Conservation (phyloP, 164 flowering plant species). For the Umbilicus rupestris region DNA sequence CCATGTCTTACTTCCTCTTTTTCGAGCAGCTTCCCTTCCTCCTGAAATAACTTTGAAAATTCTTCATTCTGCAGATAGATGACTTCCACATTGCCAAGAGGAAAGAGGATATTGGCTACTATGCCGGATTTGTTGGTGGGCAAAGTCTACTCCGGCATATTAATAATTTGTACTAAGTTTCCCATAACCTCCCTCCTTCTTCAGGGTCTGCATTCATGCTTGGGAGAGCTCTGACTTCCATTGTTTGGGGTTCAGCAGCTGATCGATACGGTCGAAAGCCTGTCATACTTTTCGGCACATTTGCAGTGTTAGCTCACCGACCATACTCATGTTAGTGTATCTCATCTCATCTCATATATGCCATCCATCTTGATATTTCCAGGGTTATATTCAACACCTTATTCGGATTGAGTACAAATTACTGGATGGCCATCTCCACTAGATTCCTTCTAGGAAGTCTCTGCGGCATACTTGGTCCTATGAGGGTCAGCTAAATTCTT, state of each 20-base stretch:
- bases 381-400: conserved; percentile 22
- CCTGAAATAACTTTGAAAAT: background rate
- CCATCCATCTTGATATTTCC: background rate
- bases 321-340: background rate
- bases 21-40: background rate
- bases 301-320: conserved; percentile 60
- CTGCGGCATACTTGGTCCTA: conserved; percentile 48
- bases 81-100: conserved; percentile 56
- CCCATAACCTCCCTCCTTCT: too few species aligned
- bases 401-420: conserved; percentile 40
- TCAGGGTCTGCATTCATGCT: conserved; percentile 66
- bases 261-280: conserved; percentile 88
- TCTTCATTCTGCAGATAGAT: conserved; percentile 14
- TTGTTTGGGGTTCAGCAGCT: conserved; percentile 73
- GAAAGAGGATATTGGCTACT: conserved; percentile 62
- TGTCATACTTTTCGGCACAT: conserved; percentile 45
- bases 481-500: conserved; percentile 29
- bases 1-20: background rate
- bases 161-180: too few species aligned
- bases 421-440: conserved; percentile 61
- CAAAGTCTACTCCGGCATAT: background rate
- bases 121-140: conserved; percentile 70
- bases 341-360: background rate
- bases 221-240: conserved; percentile 77
- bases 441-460: conserved; percentile 67